phyloP scores from a whole-genome alignment of 495 filamentous ascomycete genomes.

The Neurospora sp. region DNA sequence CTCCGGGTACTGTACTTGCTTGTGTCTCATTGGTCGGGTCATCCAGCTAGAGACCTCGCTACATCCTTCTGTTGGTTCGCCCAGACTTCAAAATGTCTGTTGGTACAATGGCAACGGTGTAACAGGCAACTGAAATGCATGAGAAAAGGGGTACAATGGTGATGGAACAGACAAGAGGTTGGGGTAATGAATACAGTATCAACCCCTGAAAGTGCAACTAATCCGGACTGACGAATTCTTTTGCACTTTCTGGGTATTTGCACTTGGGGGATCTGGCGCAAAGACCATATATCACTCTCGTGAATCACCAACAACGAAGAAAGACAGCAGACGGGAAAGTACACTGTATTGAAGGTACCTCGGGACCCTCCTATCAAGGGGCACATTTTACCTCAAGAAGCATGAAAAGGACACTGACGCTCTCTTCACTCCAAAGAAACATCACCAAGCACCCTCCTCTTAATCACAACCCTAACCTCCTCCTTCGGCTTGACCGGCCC shows the following conservation, averaged over 20 bases:
- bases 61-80: neutral
- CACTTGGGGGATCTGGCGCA: no score
- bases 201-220: no score
- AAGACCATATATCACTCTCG: no score
- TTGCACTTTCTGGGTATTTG: no score
- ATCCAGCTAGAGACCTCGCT: neutral
- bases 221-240: no score
- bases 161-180: neutral
- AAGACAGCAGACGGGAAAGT: no score
- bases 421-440: neutral
- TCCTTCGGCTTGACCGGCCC: conserved; percentile 1
- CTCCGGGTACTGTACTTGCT: neutral
- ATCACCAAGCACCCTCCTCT: neutral
- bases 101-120: neutral
- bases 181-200: no score
- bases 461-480: conserved; percentile 3
- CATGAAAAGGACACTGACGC: no score
- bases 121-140: neutral
- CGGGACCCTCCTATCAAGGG: no score
- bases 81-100: neutral
- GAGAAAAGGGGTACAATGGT: neutral
- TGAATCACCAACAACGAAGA: no score
- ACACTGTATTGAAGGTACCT: no score
- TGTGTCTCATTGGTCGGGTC: neutral
- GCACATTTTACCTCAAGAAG: neutral